phyloP scores from a whole-genome alignment of 2,329 filamentous ascomycete genomes.

The Ceratocystis huliohia region DNA sequence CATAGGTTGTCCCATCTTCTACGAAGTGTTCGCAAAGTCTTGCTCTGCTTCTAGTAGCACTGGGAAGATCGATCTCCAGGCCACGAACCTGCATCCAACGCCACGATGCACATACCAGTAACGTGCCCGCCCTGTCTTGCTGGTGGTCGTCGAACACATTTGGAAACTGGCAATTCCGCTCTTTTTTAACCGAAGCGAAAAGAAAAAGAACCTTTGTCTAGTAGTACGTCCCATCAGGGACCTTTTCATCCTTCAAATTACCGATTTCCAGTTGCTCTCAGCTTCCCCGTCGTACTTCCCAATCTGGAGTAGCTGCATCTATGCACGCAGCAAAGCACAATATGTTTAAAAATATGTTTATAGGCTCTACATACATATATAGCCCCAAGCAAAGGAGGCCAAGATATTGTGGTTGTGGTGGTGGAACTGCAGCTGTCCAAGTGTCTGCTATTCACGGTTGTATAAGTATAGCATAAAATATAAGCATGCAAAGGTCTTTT shows the following conservation, averaged over 20 bases:
- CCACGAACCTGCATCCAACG: too few species aligned
- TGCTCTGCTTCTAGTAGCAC: not conserved
- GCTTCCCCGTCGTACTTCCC: not conserved
- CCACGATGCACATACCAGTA: too few species aligned
- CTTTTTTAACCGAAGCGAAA: not conserved
- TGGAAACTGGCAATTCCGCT: not conserved
- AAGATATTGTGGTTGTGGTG: too few species aligned
- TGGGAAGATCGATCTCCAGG: not conserved
- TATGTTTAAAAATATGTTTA: not conserved
- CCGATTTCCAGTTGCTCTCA: not conserved
- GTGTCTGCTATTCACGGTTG: too few species aligned
- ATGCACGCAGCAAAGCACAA: not conserved
- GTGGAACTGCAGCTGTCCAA: not conserved
- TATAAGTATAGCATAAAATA: too few species aligned
- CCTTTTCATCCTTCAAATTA: constrained; percentile 1
- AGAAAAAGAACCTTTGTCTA: not conserved
- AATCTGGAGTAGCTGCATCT: not conserved
- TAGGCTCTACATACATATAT: too few species aligned
- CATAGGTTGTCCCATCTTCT: not conserved
- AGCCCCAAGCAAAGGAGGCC: too few species aligned
- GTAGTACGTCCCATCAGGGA: not conserved
- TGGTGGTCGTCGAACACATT: not conserved
- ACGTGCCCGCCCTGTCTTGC: too few species aligned
- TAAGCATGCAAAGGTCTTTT: not conserved
- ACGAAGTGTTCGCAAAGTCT: too few species aligned